Evolutionary conservation across 768 basidiomycete genomes (phyloP).

Genomic region (Boletus speciosus): DNA sequence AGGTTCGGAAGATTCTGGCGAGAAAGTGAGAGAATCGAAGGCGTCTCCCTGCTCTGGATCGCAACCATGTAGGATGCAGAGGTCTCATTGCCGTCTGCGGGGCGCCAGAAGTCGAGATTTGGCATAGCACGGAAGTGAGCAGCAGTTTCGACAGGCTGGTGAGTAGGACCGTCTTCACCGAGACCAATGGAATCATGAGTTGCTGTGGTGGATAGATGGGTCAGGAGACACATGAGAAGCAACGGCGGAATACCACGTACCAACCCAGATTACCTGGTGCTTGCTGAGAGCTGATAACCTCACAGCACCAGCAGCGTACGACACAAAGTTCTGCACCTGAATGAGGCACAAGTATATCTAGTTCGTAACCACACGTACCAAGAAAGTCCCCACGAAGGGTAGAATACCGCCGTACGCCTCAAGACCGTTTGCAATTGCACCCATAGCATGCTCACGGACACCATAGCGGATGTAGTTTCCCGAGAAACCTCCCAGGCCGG

Average conservation of each 20-base stretch:
- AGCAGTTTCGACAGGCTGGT: conserved; percentile 91
- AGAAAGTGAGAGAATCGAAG: conserved; percentile 79
- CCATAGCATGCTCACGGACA: conserved; percentile 97
- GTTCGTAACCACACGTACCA: conserved; percentile 45
- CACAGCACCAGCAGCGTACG: conserved; percentile 90
- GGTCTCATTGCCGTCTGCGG: conserved; percentile 96
- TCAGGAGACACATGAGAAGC: neutral
- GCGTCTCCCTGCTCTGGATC: conserved; percentile 68
- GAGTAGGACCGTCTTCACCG: conserved; percentile 93
- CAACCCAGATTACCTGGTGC: conserved; percentile 92
- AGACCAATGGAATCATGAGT: conserved; percentile 95
- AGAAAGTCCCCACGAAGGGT: conserved; percentile 89
- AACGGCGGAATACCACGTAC: conserved; percentile 40
- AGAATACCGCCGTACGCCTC: conserved; percentile 88
- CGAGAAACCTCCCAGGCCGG: conserved; percentile 76
- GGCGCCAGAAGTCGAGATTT: conserved; percentile 90
- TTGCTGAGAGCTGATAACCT: conserved; percentile 85
- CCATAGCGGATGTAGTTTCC: conserved; percentile 95
- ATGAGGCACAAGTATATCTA: conserved; percentile 8
- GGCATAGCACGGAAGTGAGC: conserved; percentile 85
- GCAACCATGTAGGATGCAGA: conserved; percentile 86
- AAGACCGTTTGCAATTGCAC: conserved; percentile 90
- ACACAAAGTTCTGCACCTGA: conserved; percentile 75
- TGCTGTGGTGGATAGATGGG: conserved; percentile 39
- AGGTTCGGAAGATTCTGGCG: conserved; percentile 93